phyloP scores from a whole-genome alignment of 495 filamentous ascomycete genomes.

The Neurospora sp. region DNA sequence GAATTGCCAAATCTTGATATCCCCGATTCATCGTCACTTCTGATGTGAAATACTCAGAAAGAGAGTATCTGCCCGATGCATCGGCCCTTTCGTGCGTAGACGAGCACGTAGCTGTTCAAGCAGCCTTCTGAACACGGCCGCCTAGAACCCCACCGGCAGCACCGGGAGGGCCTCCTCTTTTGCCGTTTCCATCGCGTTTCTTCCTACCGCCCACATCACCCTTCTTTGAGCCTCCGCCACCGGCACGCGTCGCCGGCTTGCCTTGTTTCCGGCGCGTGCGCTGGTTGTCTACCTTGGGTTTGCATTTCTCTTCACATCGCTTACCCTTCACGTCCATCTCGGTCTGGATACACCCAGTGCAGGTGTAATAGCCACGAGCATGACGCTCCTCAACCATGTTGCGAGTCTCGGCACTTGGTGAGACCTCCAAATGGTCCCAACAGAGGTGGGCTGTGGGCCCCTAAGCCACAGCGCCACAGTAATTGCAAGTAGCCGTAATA shows the following conservation, averaged over 20 bases:
- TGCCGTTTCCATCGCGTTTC: background rate
- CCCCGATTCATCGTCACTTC: rapidly evolving
- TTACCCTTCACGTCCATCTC: background rate
- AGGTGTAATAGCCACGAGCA: background rate
- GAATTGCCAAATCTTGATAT: background rate
- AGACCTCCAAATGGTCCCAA: background rate
- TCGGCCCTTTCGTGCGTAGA: too few species aligned
- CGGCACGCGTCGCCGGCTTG: background rate
- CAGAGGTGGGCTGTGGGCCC: background rate
- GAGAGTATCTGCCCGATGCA: background rate
- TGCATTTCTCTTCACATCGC: background rate
- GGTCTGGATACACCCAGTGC: background rate
- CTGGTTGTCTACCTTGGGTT: background rate
- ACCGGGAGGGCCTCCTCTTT: background rate
- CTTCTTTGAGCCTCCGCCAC: background rate
- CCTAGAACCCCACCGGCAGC: background rate
- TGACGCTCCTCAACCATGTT: background rate
- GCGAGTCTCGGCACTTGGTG: background rate
- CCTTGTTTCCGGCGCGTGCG: background rate
- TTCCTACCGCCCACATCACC: background rate
- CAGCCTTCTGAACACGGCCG: background rate
- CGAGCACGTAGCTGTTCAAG: background rate
- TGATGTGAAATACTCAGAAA: background rate
- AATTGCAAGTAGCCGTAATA: background rate
- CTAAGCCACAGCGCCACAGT: background rate